Conservation (phyloP, 768 basidiomycete species). For the Sistotremastrum niveocremeum region DNA sequence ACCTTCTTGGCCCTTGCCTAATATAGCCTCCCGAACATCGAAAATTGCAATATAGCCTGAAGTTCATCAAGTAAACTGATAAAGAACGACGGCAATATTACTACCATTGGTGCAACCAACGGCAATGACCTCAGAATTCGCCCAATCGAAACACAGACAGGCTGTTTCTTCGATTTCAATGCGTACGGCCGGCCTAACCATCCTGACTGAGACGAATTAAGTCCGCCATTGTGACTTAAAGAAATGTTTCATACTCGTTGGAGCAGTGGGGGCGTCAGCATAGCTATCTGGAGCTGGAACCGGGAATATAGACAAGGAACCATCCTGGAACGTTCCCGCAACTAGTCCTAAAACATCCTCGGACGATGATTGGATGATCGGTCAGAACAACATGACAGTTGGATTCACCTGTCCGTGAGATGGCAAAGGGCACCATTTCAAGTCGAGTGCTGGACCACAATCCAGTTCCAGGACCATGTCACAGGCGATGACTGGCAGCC, state of each 20-base stretch:
- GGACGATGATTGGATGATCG: background rate
- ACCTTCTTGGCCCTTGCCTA: background rate
- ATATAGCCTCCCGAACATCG: conserved; percentile 16
- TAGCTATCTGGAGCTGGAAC: conserved; percentile 60
- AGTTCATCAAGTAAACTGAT: conserved; percentile 1
- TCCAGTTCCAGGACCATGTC: conserved; percentile 80
- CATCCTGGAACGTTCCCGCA: conserved; percentile 79
- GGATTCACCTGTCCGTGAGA: conserved; percentile 44
- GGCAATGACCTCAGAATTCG: conserved; percentile 69
- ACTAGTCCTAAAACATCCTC: conserved; percentile 48
- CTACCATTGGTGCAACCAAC: conserved; percentile 77
- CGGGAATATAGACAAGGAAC: conserved; percentile 62
- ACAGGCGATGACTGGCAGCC: conserved; percentile 23
- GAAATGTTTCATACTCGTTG: background rate
- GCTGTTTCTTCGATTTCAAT: conserved; percentile 64
- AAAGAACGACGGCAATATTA: background rate
- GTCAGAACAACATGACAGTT: background rate
- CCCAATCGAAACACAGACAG: conserved; percentile 84
- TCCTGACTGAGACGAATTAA: conserved; percentile 28
- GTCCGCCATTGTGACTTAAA: background rate
- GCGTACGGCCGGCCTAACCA: conserved; percentile 51
- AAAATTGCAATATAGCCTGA: conserved; percentile 23
- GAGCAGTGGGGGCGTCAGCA: background rate
- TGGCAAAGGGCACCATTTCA: conserved; percentile 92
- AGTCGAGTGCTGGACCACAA: conserved; percentile 61